These are phyloP conservation scores for Cryptococcus sp. DNA, from an alignment of 1,284 basidiomycete species.

Conservation along the genomic window DNA sequence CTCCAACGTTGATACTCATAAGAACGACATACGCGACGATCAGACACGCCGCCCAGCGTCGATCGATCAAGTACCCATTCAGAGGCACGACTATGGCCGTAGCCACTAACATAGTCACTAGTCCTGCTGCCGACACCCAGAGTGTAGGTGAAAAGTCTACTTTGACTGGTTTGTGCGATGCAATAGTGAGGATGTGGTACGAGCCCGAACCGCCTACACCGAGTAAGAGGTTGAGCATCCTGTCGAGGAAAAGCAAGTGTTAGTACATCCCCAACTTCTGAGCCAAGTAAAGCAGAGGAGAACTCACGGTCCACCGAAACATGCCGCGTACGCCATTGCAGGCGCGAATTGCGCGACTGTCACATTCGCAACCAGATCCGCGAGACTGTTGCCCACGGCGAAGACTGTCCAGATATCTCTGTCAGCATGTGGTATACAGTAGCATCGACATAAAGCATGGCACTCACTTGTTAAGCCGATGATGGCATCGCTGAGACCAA, in stretches of 20 bases:
- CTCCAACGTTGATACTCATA: slow-evolving; percentile 71
- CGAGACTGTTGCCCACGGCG: slow-evolving; percentile 92
- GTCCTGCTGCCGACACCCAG: slow-evolving; percentile 75
- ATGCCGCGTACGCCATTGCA: slow-evolving; percentile 56
- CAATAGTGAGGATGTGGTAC: slow-evolving; percentile 47
- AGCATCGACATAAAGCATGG: background rate
- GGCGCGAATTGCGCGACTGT: slow-evolving; percentile 70
- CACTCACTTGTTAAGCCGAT: slow-evolving; percentile 75
- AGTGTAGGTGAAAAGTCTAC: slow-evolving; percentile 81
- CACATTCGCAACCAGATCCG: slow-evolving; percentile 95
- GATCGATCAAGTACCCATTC: slow-evolving; percentile 77
- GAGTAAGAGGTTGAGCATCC: slow-evolving; percentile 95
- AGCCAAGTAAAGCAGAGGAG: too few species aligned
- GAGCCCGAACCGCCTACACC: slow-evolving; percentile 52
- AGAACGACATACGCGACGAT: slow-evolving; percentile 71
- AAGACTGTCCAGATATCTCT: slow-evolving; percentile 60
- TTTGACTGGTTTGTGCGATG: slow-evolving; percentile 65
- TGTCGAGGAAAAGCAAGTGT: slow-evolving; percentile 52
- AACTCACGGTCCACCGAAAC: slow-evolving; percentile 52
- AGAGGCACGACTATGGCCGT: slow-evolving; percentile 84
- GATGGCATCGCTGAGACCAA: slow-evolving; percentile 95
- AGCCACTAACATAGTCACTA: slow-evolving; percentile 69
- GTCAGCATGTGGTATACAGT: background rate
- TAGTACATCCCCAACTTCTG: too few species aligned
- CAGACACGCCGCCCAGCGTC: slow-evolving; percentile 76